Percentiles rank a stretch among this genome's conserved stretches.
phyloP scores from a whole-genome alignment of 306 rosid genomes.

The Albizia julibrissin region DNA sequence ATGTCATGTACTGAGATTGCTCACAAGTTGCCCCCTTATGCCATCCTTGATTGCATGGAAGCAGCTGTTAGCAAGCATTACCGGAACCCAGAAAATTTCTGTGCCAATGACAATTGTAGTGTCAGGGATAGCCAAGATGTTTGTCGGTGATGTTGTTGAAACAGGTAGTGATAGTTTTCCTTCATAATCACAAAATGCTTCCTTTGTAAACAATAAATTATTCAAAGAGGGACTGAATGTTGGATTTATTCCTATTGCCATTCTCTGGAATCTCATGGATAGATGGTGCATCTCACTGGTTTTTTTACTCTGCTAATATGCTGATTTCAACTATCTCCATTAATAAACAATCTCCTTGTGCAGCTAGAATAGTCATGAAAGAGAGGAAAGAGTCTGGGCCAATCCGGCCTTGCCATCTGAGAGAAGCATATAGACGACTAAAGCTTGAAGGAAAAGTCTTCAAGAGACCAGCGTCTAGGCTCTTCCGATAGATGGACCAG shows the following conservation, averaged over 20 bases:
- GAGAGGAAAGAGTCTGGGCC: constrained; percentile 94
- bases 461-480: constrained; percentile 69
- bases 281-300: constrained; percentile 14
- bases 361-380: constrained; percentile 82
- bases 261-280: not conserved
- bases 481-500: constrained; percentile 61
- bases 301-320: not conserved
- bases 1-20: not conserved
- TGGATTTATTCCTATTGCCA: not conserved
- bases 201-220: constrained; percentile 11
- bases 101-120: constrained; percentile 90
- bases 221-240: not conserved
- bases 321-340: constrained; percentile 12
- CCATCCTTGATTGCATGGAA: not conserved
- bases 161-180: constrained; percentile 54
- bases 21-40: not conserved
- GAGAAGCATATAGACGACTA: constrained; percentile 84
- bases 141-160: constrained; percentile 86
- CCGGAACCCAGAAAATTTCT: constrained; percentile 85
- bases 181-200: constrained; percentile 11
- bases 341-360: constrained; percentile 27
- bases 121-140: constrained; percentile 91
- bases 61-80: constrained; percentile 1
- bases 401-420: constrained; percentile 88
- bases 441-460: constrained; percentile 94